Evolutionary conservation across 2,329 filamentous ascomycete genomes (phyloP).

Genomic region (Gnomoniopsis sp.): DNA sequence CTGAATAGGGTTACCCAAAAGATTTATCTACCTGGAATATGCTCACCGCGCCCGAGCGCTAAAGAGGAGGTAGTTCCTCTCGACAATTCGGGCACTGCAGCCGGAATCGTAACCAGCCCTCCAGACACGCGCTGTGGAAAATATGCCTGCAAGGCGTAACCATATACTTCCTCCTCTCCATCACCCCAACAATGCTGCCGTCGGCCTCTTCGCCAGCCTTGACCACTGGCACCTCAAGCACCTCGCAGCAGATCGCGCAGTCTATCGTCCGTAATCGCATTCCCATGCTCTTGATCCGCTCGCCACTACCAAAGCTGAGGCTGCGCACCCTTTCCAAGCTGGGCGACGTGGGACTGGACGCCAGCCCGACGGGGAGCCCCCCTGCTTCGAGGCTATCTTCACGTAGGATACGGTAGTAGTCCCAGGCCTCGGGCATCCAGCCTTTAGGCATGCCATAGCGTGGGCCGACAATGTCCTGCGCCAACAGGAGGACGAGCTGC

Average conservation of each 20-base stretch:
- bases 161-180: slow-evolving; percentile 87
- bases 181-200: slow-evolving; percentile 61
- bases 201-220: slow-evolving; percentile 50
- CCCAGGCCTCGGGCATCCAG: slow-evolving; percentile 75
- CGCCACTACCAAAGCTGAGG: slow-evolving; percentile 21
- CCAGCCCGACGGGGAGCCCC: slow-evolving; percentile 74
- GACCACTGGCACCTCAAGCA: slow-evolving; percentile 83
- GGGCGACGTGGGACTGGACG: slow-evolving; percentile 27
- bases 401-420: slow-evolving; percentile 88
- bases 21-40: background rate
- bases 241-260: slow-evolving; percentile 92
- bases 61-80: slow-evolving; percentile 83
- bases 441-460: slow-evolving; percentile 76
- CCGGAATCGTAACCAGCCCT: slow-evolving; percentile 93
- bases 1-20: background rate
- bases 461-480: slow-evolving; percentile 82
- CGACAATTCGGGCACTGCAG: slow-evolving; percentile 94
- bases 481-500: slow-evolving; percentile 74
- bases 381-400: slow-evolving; percentile 79
- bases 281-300: slow-evolving; percentile 28
- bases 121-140: slow-evolving; percentile 86
- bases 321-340: slow-evolving; percentile 31
- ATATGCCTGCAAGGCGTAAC: slow-evolving; percentile 95
- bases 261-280: slow-evolving; percentile 60
- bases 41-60: slow-evolving; percentile 24